These are phyloP conservation scores for Magnusiomyces ingens DNA, from an alignment of 1,139 yeast species.

Conservation along the genomic window DNA sequence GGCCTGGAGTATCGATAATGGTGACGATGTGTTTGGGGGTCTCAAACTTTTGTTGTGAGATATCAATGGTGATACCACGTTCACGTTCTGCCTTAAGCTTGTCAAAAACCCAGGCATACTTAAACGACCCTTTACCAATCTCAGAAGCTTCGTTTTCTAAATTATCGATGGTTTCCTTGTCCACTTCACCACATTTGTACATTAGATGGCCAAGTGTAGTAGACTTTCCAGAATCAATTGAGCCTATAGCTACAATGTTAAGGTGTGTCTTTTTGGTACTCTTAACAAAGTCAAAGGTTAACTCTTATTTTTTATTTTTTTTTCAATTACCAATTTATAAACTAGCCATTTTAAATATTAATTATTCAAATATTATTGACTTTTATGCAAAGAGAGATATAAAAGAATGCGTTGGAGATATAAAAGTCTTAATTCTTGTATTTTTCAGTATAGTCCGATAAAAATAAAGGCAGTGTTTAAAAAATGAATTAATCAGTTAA, in stretches of 20 bases:
- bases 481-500: no score
- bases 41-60: constrained; percentile 94
- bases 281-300: no score
- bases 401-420: no score
- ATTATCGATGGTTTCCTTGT: constrained; percentile 98
- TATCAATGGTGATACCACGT: constrained; percentile 95
- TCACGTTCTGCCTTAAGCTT: constrained; percentile 95
- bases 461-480: no score
- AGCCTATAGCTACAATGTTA: constrained; percentile 99
- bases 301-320: no score
- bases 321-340: no score
- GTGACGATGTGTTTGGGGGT: constrained; percentile 91
- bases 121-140: constrained; percentile 97
- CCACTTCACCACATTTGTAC: constrained; percentile 89
- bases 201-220: constrained; percentile 99
- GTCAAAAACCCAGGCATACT: constrained; percentile 97
- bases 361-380: no score
- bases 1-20: constrained; percentile 94
- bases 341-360: no score
- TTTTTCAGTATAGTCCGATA: no score
- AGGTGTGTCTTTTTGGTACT: constrained; percentile 96
- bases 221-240: constrained; percentile 99
- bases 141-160: constrained; percentile 98
- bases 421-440: no score
- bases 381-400: no score